A percentile compares a stretch with the other conserved stretches of the same genome.
phyloP scores from a whole-genome alignment of 139 green algal genomes.

The Chlorokybus atmophyticus region DNA sequence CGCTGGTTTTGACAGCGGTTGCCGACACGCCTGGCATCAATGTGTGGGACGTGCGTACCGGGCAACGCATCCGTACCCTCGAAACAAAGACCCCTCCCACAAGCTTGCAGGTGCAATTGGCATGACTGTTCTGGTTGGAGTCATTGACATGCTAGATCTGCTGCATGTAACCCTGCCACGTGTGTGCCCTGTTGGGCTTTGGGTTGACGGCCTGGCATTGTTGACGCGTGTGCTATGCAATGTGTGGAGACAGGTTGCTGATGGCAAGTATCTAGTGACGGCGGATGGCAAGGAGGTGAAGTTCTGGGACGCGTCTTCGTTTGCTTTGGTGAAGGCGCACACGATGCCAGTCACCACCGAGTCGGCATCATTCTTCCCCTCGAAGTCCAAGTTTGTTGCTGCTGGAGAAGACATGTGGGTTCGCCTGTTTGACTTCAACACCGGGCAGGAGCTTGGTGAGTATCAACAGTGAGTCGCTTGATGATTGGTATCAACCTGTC shows the following conservation, averaged over 20 bases:
- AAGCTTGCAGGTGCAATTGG: conserved; percentile 74
- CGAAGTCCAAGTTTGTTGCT: conserved; percentile 49
- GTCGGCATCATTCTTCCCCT: conserved; percentile 58
- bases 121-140: too few species aligned
- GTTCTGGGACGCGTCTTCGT: conserved; percentile 48
- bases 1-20: conserved; percentile 46
- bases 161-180: too few species aligned
- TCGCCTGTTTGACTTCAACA: conserved; percentile 68
- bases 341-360: conserved; percentile 43
- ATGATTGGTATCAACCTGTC: conserved; percentile 29
- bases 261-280: conserved; percentile 58
- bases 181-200: too few species aligned
- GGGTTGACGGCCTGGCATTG: too few species aligned
- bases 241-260: too few species aligned
- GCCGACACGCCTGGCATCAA: conserved; percentile 38
- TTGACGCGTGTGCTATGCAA: too few species aligned
- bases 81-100: conserved; percentile 49
- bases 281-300: conserved; percentile 61
- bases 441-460: conserved; percentile 46
- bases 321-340: background rate
- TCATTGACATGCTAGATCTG: too few species aligned
- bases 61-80: conserved; percentile 29
- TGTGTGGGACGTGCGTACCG: conserved; percentile 67
- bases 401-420: conserved; percentile 96
- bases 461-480: background rate